Evolutionary conservation across 208 protist species (phyloP), one percentile per base, ranked within the genome.

Genomic region (Herpetomonas tarakana): DNA sequence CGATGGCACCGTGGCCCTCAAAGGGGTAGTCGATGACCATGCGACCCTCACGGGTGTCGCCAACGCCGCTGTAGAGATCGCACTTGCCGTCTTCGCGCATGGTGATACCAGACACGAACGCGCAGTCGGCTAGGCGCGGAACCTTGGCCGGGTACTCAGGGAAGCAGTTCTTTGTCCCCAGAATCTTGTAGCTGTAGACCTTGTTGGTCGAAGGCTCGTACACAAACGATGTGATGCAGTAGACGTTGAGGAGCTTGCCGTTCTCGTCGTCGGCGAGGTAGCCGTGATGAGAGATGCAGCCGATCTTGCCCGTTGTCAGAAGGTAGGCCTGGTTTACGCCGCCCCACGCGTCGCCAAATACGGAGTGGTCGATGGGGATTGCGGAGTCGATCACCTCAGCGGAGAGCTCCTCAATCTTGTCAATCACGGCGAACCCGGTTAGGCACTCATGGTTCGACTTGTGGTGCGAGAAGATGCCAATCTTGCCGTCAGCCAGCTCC

Each of bases 21-120:
- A 87, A 87, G 1, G 76, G 81, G 71, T 88, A 88, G 64, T 88
- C 81, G 51, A 88, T 88, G 28, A 74, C 78, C 54, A 88, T 82
- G 58, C 81, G 81, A 6, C 81, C 81, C 60, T 83, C 70, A 51
- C 68, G 63, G 7, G 76, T 79, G 52, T 88, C 81, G 12, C 81
- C 81, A 3, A 88, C 35, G 12, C 81, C 81, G 52, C 81, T 88
- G 75, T 88, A 88, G 38, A 88, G 55, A 46, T 88, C 77, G 51
- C 76, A 84, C 65, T 88, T 88, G 25, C 74, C 81, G 51, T 88
- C 81, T 26, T 70, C 58, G 22, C 79, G 79, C 74, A 82, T 83
- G 9, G 81, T 68, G 38, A 88, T 88, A 44, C 81, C 81, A 18
- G 77, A 71, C 7, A 71, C 59, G 52, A 88, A 88, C 25, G 77